Percentiles rank a stretch among this genome's conserved stretches.
Evolutionary conservation across 148 eudicot species (phyloP).

Genomic region (Vaccinium vitisidaea): DNA sequence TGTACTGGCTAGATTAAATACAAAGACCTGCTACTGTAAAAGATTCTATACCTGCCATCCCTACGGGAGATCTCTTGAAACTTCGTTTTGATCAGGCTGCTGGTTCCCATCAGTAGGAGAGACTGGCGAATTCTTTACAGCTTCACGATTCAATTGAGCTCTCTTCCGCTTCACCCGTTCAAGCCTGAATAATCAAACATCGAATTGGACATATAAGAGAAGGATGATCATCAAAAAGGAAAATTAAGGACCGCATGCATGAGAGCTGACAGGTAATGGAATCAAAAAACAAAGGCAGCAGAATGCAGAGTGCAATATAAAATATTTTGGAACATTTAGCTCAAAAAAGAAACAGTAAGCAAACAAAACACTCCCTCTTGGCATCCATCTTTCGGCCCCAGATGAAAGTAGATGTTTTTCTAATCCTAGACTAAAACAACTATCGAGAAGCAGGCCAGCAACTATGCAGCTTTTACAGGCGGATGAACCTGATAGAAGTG

Average conservation of each 20-base stretch:
- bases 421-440: neutral
- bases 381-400: neutral
- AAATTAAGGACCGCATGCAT: neutral
- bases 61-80: slow-evolving; percentile 70
- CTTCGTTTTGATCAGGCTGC: slow-evolving; percentile 59
- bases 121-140: slow-evolving; percentile 30
- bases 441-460: neutral
- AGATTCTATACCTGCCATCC: slow-evolving; percentile 79
- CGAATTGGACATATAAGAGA: slow-evolving; percentile 10
- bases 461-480: neutral
- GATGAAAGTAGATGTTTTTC: neutral
- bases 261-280: neutral
- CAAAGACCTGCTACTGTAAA: neutral
- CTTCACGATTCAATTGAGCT: slow-evolving; percentile 54
- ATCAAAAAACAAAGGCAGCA: neutral
- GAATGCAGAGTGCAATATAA: neutral
- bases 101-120: slow-evolving; percentile 32
- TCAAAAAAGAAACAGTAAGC: neutral
- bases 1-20: neutral
- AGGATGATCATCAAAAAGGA: neutral
- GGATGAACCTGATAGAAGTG: neutral
- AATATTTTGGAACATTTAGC: too few species aligned
- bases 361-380: neutral
- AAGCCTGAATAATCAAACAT: slow-evolving; percentile 49
- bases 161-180: slow-evolving; percentile 92